Evolutionary conservation across 148 eudicot species (phyloP).

Genomic region (Amaranthus cruentus): DNA sequence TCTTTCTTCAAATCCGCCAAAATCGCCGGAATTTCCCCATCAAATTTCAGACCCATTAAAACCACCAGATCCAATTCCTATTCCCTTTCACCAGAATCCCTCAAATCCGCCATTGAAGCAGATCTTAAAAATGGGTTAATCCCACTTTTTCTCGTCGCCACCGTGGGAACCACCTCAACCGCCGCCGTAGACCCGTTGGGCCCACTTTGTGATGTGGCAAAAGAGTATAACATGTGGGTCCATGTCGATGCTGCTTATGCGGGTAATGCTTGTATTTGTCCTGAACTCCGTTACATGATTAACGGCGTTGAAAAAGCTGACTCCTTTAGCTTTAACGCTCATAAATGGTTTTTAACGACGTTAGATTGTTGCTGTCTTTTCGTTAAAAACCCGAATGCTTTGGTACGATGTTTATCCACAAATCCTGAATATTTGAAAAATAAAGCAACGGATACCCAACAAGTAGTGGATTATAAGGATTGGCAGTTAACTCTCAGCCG

Average conservation of each 20-base stretch:
- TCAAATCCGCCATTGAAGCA: slow-evolving; percentile 15
- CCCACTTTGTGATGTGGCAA: slow-evolving; percentile 28
- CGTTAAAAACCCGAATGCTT: slow-evolving; percentile 35
- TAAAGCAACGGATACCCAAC: slow-evolving; percentile 39
- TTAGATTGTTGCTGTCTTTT: slow-evolving; percentile 55
- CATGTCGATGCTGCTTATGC: slow-evolving; percentile 62
- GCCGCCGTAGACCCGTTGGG: slow-evolving; percentile 35
- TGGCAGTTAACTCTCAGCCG: slow-evolving; percentile 58
- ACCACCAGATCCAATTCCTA: slow-evolving; percentile 24
- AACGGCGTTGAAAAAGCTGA: slow-evolving; percentile 41
- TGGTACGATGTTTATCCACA: slow-evolving; percentile 37
- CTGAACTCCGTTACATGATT: slow-evolving; percentile 38
- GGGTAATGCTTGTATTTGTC: slow-evolving; percentile 59
- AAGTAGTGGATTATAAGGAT: slow-evolving; percentile 63
- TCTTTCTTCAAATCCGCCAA: slow-evolving; percentile 40
- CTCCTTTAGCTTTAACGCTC: slow-evolving; percentile 57
- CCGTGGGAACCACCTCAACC: slow-evolving; percentile 41
- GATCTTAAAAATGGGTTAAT: slow-evolving; percentile 31
- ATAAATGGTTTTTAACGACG: slow-evolving; percentile 54
- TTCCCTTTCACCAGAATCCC: slow-evolving; percentile 18
- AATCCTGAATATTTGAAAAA: slow-evolving; percentile 47
- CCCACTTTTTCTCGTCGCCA: slow-evolving; percentile 36
- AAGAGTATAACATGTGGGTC: slow-evolving; percentile 37
- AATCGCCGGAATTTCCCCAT: slow-evolving; percentile 47
- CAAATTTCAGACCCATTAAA: slow-evolving; percentile 33